Base-by-base conservation (phyloP, 768 basidiomycete species). In the Glaciozyma martinii region DNA sequence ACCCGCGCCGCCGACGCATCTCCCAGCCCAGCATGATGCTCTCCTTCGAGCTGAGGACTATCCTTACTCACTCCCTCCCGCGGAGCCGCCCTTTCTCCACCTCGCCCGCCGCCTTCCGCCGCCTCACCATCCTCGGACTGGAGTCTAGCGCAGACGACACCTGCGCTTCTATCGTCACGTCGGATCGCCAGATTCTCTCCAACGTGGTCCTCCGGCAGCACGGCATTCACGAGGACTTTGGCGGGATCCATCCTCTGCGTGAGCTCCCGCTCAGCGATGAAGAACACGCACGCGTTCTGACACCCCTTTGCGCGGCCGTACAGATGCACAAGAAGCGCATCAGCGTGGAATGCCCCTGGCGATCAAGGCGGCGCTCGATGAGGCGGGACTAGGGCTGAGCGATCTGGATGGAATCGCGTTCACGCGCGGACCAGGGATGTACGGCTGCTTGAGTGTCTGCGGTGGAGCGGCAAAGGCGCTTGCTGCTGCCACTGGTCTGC, bases 151-250 rank as follows among this genome's bases (percentile, higher is more conserved):
- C 69, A 56, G 94, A 99, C 76, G 95, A 98, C 74, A 89, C 91
- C 1, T 94, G 91, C 71, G 90, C 86, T 21, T 87, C 93, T 1
- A 80, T 98, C 57, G 87, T 99, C 43, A 82, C 83, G 25, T 87
- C 86, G 1, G 78, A 82, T 12, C 81, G 73, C 80, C 12, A 71
- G 47, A 76, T 98, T 47, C 83, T 88, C 60, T 86, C 90, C 3
- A 94, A 92, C 75, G 82, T 97, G 7, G 86, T 98, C 66, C 78
- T 89, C 46, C 89, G 87, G 74, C 93, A 98, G 74, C 82, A 88
- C 66, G 73, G 81, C 47, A 73, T 74, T 19, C 68, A 68, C 49
- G 77, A 75, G n/a, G 61, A 66, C 8, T 76, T 66, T 56, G 77
- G 77, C 3, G 76, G 77, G 2, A 78, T 79, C 49, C 76, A 77